Evolutionary conservation across 139 green algal species (phyloP), one percentile per base, ranked within the genome.

Genomic region (Coccomyxa sp.): DNA sequence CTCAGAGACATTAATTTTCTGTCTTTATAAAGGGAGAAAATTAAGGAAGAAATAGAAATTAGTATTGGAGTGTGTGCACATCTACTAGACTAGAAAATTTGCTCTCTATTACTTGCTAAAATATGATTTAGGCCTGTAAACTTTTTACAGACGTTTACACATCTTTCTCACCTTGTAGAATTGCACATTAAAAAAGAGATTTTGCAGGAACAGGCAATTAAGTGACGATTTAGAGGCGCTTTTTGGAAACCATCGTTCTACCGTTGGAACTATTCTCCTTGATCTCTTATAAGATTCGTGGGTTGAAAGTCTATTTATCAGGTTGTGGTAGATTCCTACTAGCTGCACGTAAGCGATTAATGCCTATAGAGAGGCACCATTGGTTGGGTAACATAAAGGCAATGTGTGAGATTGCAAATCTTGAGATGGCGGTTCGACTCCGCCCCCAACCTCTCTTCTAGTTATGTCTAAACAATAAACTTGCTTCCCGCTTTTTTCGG

Each of bases 211-310:
- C 38, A 51, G 38, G 38, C 63, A 21, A 21, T 71, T 71, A 25
- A 71, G 63, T 25, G 63, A 25, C 63, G 63, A 71, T 71, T 21
- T 1, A 28, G 63, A 25, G 63, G 63, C 21, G 21, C 21, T 71
- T 25, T 86, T 86, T 82, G 83, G 79, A 86, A 83, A 82, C 79
- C 79, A 86, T 58, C 75, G 74, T 82, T 86, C 83, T 86, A 86
- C 83, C 83, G 51, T 82, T 86, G 63, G 78, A 82, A 82, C 67
- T 83, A 74, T 86, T 86, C 79, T 79, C 81, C 81, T 84, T 71
- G 21, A 71, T 28, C n/a, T 21, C 18, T 71, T 3, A 51, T 51
- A 51, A 51, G 38, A 51, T 51, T 51, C 3, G 38, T 51, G 7
- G 38, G 7, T 51, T 51, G 38, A 51, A 51, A 51, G 7, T 51